These are phyloP conservation scores for Psophocarpus tetragonolobus DNA, from an alignment of 306 rosid genomes.

Conservation along the genomic window DNA sequence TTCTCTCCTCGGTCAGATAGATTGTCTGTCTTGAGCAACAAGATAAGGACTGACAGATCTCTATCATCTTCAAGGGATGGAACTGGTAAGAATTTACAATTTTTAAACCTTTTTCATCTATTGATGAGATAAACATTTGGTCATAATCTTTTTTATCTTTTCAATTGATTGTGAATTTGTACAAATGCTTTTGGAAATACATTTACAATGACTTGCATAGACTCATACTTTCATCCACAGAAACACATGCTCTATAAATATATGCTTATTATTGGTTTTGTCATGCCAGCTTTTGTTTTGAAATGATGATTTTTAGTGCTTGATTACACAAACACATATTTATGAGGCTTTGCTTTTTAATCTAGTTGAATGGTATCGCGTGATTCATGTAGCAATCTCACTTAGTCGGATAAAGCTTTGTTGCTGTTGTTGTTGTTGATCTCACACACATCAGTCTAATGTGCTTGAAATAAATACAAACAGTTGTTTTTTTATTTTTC, in stretches of 20 bases:
- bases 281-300: not conserved
- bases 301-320: not conserved
- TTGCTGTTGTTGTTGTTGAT: too few species aligned
- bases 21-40: slow-evolving; percentile 20
- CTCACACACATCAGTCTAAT: not conserved
- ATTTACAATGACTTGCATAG: not conserved
- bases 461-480: not conserved
- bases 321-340: too few species aligned
- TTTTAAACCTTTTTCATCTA: not conserved
- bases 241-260: not conserved
- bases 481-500: not conserved
- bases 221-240: not conserved
- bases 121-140: not conserved
- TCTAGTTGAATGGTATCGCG: too few species aligned
- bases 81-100: slow-evolving; percentile 27
- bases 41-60: slow-evolving; percentile 33
- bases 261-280: not conserved
- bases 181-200: not conserved
- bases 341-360: too few species aligned
- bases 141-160: too few species aligned
- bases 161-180: not conserved
- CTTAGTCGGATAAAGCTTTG: too few species aligned
- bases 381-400: too few species aligned
- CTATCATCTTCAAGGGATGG: slow-evolving; percentile 38
- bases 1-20: slow-evolving; percentile 36